Conservation (phyloP, 2,329 filamentous ascomycete genomes). For the Fusarium brachygibbosum region DNA sequence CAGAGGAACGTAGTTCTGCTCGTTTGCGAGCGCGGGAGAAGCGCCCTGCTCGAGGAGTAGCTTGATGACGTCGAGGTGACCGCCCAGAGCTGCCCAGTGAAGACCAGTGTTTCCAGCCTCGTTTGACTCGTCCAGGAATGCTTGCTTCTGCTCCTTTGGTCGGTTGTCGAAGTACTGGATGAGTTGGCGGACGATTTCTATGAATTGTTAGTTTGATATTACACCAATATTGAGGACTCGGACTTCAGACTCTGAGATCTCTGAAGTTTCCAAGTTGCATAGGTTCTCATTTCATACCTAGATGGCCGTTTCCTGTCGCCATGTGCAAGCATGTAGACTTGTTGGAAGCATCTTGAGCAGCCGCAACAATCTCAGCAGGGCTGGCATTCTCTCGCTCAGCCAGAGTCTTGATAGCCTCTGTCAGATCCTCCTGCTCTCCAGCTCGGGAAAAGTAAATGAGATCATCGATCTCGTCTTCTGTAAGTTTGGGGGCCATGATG, state of each 20-base stretch:
- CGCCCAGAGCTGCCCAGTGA: constrained; percentile 94
- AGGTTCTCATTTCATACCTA: constrained; percentile 66
- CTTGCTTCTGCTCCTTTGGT: constrained; percentile 58
- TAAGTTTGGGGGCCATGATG: constrained; percentile 67
- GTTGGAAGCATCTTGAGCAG: constrained; percentile 76
- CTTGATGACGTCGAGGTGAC: constrained; percentile 85
- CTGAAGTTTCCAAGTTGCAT: accelerated
- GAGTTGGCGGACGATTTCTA: constrained; percentile 62
- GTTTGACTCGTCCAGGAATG: constrained; percentile 78
- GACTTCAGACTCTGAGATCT: accelerated
- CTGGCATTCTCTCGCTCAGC: constrained; percentile 71
- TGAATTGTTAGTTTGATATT: constrained; percentile 13
- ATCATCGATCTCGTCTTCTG: constrained; percentile 89
- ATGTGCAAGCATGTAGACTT: constrained; percentile 91
- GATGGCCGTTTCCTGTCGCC: constrained; percentile 90
- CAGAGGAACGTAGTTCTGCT: constrained; percentile 84
- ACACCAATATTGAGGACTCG: accelerated
- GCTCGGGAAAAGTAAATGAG: constrained; percentile 87
- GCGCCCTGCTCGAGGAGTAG: constrained; percentile 81
- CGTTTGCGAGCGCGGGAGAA: constrained; percentile 82
- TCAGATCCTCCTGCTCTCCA: constrained; percentile 80
- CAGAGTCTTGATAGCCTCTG: constrained; percentile 69
- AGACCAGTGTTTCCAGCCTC: constrained; percentile 88
- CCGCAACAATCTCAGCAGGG: constrained; percentile 74
- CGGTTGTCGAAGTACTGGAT: constrained; percentile 59